These are phyloP conservation scores for Fraxinus ornus DNA, from an alignment of 305 asterid genomes.

Conservation along the genomic window DNA sequence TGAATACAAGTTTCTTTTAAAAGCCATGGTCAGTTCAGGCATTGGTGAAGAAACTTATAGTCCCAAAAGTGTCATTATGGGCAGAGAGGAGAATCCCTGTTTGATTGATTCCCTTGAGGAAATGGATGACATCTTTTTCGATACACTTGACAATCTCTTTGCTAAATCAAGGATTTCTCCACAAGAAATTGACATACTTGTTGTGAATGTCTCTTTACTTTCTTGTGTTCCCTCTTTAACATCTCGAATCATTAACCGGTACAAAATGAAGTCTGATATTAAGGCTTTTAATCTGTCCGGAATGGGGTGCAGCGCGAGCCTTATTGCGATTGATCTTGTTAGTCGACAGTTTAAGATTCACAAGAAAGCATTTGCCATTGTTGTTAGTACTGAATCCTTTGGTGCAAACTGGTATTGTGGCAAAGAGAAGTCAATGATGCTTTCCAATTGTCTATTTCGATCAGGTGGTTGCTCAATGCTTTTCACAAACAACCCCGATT, in stretches of 20 bases:
- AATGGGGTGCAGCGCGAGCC: conserved; percentile 68
- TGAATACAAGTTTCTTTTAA: conserved; percentile 47
- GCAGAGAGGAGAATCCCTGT: conserved; percentile 29
- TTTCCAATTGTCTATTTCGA: conserved; percentile 53
- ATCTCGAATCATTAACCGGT: conserved; percentile 41
- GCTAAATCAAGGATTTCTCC: conserved; percentile 37
- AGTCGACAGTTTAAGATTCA: conserved; percentile 33
- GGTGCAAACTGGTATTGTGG: conserved; percentile 60
- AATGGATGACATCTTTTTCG: conserved; percentile 41
- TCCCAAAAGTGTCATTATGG: conserved; percentile 40
- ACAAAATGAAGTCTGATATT: conserved; percentile 39
- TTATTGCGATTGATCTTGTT: conserved; percentile 47
- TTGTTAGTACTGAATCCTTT: conserved; percentile 51
- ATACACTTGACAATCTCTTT: conserved; percentile 42
- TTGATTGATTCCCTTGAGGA: conserved; percentile 37
- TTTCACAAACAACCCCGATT: conserved; percentile 33
- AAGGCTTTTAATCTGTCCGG: conserved; percentile 55
- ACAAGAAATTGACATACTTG: conserved; percentile 47
- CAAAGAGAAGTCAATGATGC: conserved; percentile 57
- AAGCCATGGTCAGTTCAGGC: conserved; percentile 52
- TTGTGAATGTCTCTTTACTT: conserved; percentile 51
- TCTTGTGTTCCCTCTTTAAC: conserved; percentile 45
- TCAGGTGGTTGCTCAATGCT: conserved; percentile 68
- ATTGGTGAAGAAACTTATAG: conserved; percentile 54
- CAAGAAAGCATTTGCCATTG: conserved; percentile 28